A percentile compares a stretch with the other conserved stretches of the same genome.
Evolutionary conservation across 306 rosid genomes (phyloP).

Genomic region (Medicago truncatula): DNA sequence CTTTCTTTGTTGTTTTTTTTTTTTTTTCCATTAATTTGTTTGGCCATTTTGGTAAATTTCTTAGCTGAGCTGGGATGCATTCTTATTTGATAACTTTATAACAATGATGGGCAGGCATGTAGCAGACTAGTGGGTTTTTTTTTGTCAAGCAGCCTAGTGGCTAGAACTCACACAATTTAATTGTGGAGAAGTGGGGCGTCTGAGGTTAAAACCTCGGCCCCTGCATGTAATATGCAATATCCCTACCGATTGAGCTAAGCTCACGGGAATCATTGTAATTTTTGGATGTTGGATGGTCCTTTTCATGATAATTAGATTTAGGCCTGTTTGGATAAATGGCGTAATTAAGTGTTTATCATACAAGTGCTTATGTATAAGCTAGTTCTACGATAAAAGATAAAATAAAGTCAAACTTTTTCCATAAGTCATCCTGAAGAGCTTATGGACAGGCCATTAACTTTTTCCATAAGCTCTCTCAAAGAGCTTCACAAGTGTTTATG

Average conservation of each 20-base stretch:
- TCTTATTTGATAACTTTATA: background rate
- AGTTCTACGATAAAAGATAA: background rate
- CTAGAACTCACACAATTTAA: too few relatives aligned
- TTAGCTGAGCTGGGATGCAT: background rate
- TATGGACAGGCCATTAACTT: background rate
- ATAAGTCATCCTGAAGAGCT: background rate
- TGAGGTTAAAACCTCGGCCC: too few relatives aligned
- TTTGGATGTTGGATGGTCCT: background rate
- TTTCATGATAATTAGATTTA: background rate
- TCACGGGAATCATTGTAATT: background rate
- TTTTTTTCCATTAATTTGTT: background rate
- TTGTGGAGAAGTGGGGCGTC: too few relatives aligned
- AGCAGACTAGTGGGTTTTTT: background rate
- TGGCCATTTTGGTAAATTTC: background rate
- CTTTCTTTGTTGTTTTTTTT: too few relatives aligned
- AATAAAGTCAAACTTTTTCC: background rate
- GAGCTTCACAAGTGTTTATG: background rate
- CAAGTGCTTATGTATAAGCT: background rate
- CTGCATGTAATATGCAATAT: too few relatives aligned
- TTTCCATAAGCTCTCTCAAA: background rate
- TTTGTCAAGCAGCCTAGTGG: too few relatives aligned
- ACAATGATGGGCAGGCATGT: too few relatives aligned
- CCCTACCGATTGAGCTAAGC: too few relatives aligned
- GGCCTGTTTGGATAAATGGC: background rate
- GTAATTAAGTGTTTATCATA: background rate